Percentiles rank a stretch among this genome's conserved stretches.
These are phyloP conservation scores for Eucalyptus tenuipes DNA, from an alignment of 345 rosid species.

Conservation along the genomic window DNA sequence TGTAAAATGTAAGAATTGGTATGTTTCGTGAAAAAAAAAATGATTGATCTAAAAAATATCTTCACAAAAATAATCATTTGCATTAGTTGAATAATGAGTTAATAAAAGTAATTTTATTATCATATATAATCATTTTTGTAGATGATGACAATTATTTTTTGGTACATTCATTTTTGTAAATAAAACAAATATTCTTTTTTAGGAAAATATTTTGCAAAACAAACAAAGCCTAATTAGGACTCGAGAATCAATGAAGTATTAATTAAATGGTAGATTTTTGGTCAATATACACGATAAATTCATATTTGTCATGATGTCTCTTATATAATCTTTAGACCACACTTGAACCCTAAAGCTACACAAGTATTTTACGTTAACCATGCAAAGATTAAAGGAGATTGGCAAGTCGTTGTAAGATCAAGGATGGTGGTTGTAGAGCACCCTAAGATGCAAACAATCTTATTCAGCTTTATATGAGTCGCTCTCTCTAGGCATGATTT, in stretches of 20 bases:
- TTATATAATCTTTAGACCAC: accelerated
- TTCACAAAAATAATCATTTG: background rate
- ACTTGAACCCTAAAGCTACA: too few relatives aligned
- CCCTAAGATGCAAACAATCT: background rate
- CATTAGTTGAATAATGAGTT: background rate
- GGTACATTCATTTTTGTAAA: background rate
- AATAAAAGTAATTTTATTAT: background rate
- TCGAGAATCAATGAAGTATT: background rate
- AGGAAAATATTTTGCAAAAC: too few relatives aligned
- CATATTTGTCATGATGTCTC: background rate
- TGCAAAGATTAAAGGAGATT: too few relatives aligned
- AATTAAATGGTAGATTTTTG: too few relatives aligned
- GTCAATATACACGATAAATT: accelerated
- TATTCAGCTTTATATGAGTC: accelerated
- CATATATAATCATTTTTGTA: background rate
- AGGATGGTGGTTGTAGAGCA: background rate
- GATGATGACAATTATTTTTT: background rate
- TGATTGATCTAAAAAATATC: background rate
- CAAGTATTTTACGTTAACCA: accelerated
- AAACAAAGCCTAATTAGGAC: background rate
- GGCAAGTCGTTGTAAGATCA: background rate
- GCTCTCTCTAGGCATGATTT: background rate
- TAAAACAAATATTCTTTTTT: background rate
- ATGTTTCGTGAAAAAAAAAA: background rate
- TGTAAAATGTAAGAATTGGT: background rate